Conservation (phyloP, 108 stramenopile genomes). For the Cyclotella atomus region DNA sequence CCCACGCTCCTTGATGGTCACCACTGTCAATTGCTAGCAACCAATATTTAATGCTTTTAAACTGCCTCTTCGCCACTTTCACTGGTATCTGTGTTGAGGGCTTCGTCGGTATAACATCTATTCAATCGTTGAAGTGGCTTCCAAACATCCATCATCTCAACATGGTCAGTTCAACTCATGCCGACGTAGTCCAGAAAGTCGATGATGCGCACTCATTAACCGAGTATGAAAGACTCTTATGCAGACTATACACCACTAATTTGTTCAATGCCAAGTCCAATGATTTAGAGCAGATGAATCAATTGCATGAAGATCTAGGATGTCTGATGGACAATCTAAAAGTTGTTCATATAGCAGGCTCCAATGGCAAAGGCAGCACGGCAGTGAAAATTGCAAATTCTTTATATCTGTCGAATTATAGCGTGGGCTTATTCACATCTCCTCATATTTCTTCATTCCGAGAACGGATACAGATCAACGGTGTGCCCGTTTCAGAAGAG, state of each 20-base stretch:
- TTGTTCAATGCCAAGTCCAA: slow-evolving; percentile 94
- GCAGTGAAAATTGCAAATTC: slow-evolving; percentile 91
- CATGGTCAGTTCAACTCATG: too few species aligned
- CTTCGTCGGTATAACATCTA: too few species aligned
- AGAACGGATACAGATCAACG: slow-evolving; percentile 96
- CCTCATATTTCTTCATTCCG: slow-evolving; percentile 97
- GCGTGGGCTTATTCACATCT: slow-evolving; percentile 93
- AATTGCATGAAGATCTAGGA: slow-evolving; percentile 81
- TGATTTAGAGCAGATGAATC: slow-evolving; percentile 87
- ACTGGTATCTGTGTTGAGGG: too few species aligned
- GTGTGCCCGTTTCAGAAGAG: slow-evolving; percentile 79
- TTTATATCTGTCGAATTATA: slow-evolving; percentile 48
- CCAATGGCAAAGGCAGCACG: slow-evolving; percentile 97
- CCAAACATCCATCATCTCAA: too few species aligned
- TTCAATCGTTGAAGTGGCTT: too few species aligned
- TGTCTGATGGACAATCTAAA: slow-evolving; percentile 81
- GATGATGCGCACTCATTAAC: not conserved
- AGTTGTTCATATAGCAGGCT: slow-evolving; percentile 94
- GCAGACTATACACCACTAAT: slow-evolving; percentile 88
- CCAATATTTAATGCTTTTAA: too few species aligned
- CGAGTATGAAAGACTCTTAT: slow-evolving; percentile 77
- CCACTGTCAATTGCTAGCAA: too few species aligned
- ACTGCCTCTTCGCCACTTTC: too few species aligned
- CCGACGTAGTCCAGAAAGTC: too few species aligned
- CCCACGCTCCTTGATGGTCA: too few species aligned